Evolutionary conservation across 2,329 filamentous ascomycete species (phyloP).

Genomic region (Teratosphaeria gauchensis): DNA sequence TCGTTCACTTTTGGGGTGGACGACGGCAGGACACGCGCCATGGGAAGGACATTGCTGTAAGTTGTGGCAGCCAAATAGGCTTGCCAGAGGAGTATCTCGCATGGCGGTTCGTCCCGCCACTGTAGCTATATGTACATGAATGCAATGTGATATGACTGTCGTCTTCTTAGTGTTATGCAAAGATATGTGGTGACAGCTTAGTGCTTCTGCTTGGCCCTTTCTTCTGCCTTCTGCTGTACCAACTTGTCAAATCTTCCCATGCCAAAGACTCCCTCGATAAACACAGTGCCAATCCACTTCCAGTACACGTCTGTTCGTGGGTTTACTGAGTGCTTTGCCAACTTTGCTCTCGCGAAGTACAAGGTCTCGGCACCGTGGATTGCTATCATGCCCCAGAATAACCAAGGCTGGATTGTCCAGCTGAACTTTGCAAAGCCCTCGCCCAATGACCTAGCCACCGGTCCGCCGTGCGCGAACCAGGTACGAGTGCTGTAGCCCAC

Average conservation of each 20-base stretch:
- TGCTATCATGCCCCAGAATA: slow-evolving; percentile 50
- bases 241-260: slow-evolving; percentile 38
- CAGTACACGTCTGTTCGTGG: slow-evolving; percentile 42
- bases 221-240: slow-evolving; percentile 32
- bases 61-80: neutral
- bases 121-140: neutral
- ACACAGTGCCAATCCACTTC: slow-evolving; percentile 42
- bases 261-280: slow-evolving; percentile 45
- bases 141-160: neutral
- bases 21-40: neutral
- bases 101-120: neutral
- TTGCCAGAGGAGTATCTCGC: neutral
- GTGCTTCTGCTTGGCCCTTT: slow-evolving; percentile 31
- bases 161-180: neutral
- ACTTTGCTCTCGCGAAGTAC: slow-evolving; percentile 34
- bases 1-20: neutral
- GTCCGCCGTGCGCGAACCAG: slow-evolving; percentile 42
- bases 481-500: slow-evolving; percentile 40
- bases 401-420: slow-evolving; percentile 47
- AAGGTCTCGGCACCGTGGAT: slow-evolving; percentile 59
- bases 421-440: slow-evolving; percentile 52
- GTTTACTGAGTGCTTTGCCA: slow-evolving; percentile 45
- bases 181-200: slow-evolving; percentile 11
- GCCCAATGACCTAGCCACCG: slow-evolving; percentile 32
- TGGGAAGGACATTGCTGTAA: neutral